These are phyloP conservation scores for Calonectria honghensis DNA, from an alignment of 2,329 filamentous ascomycete genomes.

Conservation along the genomic window DNA sequence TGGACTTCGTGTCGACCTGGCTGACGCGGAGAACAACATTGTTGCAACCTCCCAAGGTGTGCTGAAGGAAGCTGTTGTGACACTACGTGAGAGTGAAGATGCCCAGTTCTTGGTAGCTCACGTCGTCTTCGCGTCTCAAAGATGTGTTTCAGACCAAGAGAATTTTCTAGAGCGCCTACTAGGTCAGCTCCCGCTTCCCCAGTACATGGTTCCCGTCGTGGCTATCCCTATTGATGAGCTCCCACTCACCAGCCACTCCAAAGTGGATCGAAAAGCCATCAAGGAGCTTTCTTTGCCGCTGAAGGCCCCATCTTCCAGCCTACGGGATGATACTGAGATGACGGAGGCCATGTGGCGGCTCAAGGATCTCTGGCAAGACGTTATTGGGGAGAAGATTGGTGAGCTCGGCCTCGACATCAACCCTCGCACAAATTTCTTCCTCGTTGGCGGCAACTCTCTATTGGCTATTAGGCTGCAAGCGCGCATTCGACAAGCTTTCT, in stretches of 20 bases:
- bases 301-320: no score
- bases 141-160: background rate
- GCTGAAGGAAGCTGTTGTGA: conserved; percentile 32
- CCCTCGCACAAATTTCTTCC: conserved; percentile 26
- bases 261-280: background rate
- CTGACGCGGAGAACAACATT: conserved; percentile 58
- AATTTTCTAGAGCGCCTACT: background rate
- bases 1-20: conserved; percentile 66
- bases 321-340: no score
- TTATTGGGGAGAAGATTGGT: background rate
- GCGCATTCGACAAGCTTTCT: background rate
- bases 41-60: background rate
- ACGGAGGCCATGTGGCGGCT: background rate
- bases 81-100: background rate
- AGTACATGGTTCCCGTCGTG: background rate
- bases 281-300: no score
- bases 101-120: background rate
- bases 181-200: background rate
- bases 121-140: background rate
- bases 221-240: background rate
- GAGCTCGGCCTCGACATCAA: background rate
- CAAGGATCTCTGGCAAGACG: background rate
- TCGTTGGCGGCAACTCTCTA: conserved; percentile 32
- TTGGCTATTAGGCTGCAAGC: background rate
- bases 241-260: background rate